Base-by-base conservation (phyloP, 2,329 filamentous ascomycete species). In the Talaromyces verruculosus region DNA sequence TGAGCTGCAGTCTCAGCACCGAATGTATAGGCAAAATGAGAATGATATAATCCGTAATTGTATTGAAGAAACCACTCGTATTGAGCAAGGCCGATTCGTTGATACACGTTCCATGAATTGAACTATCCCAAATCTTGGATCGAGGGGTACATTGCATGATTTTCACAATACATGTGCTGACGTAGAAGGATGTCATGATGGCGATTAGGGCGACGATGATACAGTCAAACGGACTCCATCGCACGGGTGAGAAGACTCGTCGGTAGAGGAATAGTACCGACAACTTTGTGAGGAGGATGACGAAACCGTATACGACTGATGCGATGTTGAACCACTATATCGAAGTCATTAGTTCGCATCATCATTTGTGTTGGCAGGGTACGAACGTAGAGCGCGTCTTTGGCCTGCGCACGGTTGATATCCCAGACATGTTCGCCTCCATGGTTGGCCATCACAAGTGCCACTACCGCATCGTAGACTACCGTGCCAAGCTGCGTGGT, bases 231-330 rank as follows among this genome's bases (percentile, higher is more conserved):
- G 19, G 22, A 15, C 66, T 67, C 63, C 61, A 66, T 45, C 61
- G 51, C n/a, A 58, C 43, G 15, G 69, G 68, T 3, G 67, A 66
- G 58, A 73, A 73, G 43, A 71, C 64, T 19, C 69, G 67, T 17
- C 69, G 66, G 59, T 71, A 72, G 22, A 71, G 69, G 10, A 70
- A 67, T 7, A 73, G 49, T 25, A 73, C 69, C 0, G 69, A 68
- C 2, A 72, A n/a, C 53, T 73, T 73, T 22, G 70, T 69, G 43
- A 72, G 39, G 60, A 67, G 70, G 19, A 73, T 71, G 37, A 68
- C 41, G 28, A 69, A 63, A 6, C 67, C 68, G 57, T 72, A 73
- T 28, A 71, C n/a, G 41, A 73, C 68, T 17, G 70, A 63, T 28
- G 64, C 61, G 33, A 66, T 49, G 43, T 70, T 69, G 49, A 67